phyloP scores from a whole-genome alignment of 179 eudicot species.

The Actinidia chinensis region DNA sequence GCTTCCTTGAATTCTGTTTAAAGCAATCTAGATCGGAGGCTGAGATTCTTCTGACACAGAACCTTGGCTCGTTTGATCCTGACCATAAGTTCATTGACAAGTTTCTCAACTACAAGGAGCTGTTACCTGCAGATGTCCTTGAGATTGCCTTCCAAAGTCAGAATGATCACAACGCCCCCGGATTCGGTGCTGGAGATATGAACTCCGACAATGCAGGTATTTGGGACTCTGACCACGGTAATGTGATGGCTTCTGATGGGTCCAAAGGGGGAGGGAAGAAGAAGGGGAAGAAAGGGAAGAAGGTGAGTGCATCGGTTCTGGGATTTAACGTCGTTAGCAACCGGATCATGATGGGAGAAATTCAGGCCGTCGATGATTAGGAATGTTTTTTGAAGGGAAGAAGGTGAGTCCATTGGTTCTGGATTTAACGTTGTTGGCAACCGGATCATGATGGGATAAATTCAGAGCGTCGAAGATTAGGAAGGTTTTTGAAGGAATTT shows the following conservation, averaged over 20 bases:
- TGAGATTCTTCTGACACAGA: slow-evolving; percentile 70
- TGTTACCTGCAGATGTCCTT: slow-evolving; percentile 74
- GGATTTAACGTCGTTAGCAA: slow-evolving; percentile 97
- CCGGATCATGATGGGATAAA: slow-evolving; percentile 99
- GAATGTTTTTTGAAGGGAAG: slow-evolving; percentile 25
- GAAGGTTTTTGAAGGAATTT: slow-evolving; percentile 21
- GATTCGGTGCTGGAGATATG: slow-evolving; percentile 47
- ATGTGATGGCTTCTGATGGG: slow-evolving; percentile 38
- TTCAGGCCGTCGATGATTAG: slow-evolving; percentile 84
- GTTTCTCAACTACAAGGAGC: slow-evolving; percentile 85
- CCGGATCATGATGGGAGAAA: slow-evolving; percentile 99
- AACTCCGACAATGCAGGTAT: slow-evolving; percentile 38
- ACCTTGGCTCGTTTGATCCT: slow-evolving; percentile 77
- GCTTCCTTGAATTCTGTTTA: slow-evolving; percentile 82
- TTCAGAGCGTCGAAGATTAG: slow-evolving; percentile 84
- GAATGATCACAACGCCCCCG: slow-evolving; percentile 51
- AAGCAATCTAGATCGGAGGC: slow-evolving; percentile 93
- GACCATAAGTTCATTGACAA: slow-evolving; percentile 85
- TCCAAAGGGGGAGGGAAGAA: slow-evolving; percentile 78
- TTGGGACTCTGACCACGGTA: slow-evolving; percentile 31
- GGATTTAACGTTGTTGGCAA: slow-evolving; percentile 95
- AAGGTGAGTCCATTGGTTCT: slow-evolving; percentile 76
- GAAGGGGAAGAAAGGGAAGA: slow-evolving; percentile 96
- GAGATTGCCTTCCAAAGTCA: slow-evolving; percentile 77
- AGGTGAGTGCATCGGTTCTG: slow-evolving; percentile 72